Evolutionary conservation across 2,329 filamentous ascomycete genomes (phyloP), one percentile per base, ranked within the genome.

Genomic region (Thielaviopsis musarum): DNA sequence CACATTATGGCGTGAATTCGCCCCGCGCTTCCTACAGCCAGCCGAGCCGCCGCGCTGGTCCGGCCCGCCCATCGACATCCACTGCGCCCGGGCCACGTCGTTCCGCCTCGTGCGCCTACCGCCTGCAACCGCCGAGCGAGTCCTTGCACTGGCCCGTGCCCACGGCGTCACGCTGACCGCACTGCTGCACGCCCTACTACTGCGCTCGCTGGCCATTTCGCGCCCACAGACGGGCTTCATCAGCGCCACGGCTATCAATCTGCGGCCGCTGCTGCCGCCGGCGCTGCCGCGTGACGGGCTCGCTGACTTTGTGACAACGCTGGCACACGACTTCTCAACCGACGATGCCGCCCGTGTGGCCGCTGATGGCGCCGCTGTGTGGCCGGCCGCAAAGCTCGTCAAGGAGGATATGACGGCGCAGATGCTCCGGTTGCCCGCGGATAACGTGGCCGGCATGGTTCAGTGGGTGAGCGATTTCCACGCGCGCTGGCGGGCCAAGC

Each of bases 91-190:
- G 59, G 64, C 62, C 12, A 70, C 73, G 7, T 66, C 69, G 12
- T 63, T 76, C 49, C 70, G 66, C 2, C 65, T 72, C 1, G 52
- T 79, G 52, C 64, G 69, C 21, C 59, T 78, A 41, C 51, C 69
- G 0, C 52, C 69, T 5, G 58, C 59, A 1, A 64, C 63, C 4
- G 65, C 73, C 0, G 26, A 63, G 1, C 61, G 54, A 1, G 64
- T 79, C 1, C 64, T 79, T 6, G 58, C 65, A 0, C 70, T 67
- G 1, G 75, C 75, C 60, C 70, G 76, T 17, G 63, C 65, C 13
- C 71, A 75, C 53, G 65, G 66, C 2, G 68, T 72, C 15, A 78
- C 76, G 2, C 64, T 81, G 6, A 81, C 78, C 0, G 71, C 71
- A 0, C 69, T 81, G 7, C 56, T 81, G 0, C 74, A 80, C 38